Conservation (phyloP, 75 land plant genomes). For the Sequoiadendron giganteum region DNA sequence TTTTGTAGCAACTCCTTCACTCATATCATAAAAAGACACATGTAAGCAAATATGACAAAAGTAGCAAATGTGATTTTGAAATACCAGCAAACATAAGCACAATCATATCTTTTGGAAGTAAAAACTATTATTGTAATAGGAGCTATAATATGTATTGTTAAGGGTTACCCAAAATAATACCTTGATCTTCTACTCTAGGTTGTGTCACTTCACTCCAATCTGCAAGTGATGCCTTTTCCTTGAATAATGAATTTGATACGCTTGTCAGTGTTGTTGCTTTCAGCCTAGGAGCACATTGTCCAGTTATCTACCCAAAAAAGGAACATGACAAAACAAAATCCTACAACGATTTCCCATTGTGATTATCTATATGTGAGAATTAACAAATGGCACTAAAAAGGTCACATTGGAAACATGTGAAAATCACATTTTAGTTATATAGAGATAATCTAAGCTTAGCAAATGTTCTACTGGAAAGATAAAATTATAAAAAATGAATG, state of each 20-base stretch:
- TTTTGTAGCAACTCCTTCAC: background rate
- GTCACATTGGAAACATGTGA: background rate
- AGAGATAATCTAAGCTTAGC: background rate
- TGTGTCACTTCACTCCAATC: background rate
- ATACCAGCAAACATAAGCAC: background rate
- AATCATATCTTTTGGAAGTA: background rate
- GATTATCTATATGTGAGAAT: background rate
- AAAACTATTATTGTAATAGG: background rate
- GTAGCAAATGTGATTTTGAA: background rate
- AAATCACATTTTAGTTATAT: background rate
- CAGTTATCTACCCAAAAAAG: slow-evolving; percentile 8
- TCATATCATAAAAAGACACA: background rate
- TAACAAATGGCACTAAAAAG: background rate
- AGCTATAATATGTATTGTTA: background rate
- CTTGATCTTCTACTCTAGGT: background rate
- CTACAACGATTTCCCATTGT: background rate
- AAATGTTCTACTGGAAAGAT: background rate
- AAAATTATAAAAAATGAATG: background rate
- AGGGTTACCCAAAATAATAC: background rate
- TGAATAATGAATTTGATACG: background rate
- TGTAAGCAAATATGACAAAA: background rate
- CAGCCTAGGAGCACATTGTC: background rate
- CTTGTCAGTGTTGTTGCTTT: background rate
- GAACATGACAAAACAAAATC: background rate
- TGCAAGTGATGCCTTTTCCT: background rate